A percentile compares a stretch with the other conserved stretches of the same genome.
phyloP scores from a whole-genome alignment of 441 rosid genomes.

The Cnidoscolus chayamansa region DNA sequence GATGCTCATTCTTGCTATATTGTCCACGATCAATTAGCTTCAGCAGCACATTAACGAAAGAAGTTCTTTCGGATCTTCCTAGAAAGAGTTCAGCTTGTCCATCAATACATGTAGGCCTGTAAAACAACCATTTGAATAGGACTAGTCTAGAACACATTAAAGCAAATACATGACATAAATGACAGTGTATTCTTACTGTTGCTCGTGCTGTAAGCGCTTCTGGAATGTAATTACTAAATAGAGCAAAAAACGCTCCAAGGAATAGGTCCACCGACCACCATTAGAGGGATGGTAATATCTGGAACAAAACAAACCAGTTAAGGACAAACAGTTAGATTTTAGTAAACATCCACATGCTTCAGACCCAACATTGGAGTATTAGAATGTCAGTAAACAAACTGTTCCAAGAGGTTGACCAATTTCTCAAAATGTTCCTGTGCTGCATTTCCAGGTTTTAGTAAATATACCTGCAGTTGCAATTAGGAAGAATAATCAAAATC shows the following conservation, averaged over 20 bases:
- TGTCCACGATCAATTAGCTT: slow-evolving; percentile 97
- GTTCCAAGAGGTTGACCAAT: slow-evolving; percentile 98
- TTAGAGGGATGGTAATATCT: slow-evolving; percentile 99
- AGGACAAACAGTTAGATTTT: slow-evolving; percentile 26
- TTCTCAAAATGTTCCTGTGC: slow-evolving; percentile 74
- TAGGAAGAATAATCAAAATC: slow-evolving; percentile 25
- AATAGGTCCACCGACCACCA: slow-evolving; percentile 99
- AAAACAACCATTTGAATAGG: slow-evolving; percentile 28
- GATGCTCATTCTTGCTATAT: slow-evolving; percentile 97
- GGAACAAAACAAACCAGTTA: slow-evolving; percentile 26
- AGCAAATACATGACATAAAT: slow-evolving; percentile 16
- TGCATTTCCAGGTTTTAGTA: slow-evolving; percentile 72
- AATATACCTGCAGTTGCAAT: slow-evolving; percentile 68
- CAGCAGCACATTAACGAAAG: slow-evolving; percentile 70
- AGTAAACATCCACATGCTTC: slow-evolving; percentile 22
- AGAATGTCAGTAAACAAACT: slow-evolving; percentile 63
- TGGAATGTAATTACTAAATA: slow-evolving; percentile 81
- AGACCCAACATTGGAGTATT: slow-evolving; percentile 26
- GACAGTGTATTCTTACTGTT: slow-evolving; percentile 58
- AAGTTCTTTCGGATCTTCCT: slow-evolving; percentile 68
- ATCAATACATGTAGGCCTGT: slow-evolving; percentile 50
- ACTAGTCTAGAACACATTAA: slow-evolving; percentile 29
- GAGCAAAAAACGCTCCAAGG: slow-evolving; percentile 85
- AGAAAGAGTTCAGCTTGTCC: slow-evolving; percentile 45
- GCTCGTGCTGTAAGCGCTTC: slow-evolving; percentile 89